A percentile compares a stretch with the other conserved stretches of the same genome.
Evolutionary conservation across 2,329 filamentous ascomycete genomes (phyloP).

Genomic region (Hypoxylon sp.): DNA sequence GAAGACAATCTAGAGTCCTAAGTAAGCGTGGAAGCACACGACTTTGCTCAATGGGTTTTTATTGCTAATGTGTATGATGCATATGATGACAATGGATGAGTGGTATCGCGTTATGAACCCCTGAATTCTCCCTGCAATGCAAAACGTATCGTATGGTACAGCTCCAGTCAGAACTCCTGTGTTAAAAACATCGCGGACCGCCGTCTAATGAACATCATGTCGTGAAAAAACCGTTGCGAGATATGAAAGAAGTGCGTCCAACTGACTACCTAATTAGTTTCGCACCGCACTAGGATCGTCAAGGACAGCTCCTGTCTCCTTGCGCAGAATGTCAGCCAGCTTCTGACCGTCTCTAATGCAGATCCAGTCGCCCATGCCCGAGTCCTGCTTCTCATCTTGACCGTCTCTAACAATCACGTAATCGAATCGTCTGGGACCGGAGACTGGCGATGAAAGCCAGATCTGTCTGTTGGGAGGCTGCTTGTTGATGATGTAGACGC

Average conservation of each 20-base stretch:
- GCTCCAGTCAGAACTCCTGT: not conserved
- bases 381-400: constrained; percentile 84
- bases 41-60: not conserved
- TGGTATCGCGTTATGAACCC: constrained; percentile 21
- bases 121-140: constrained; percentile 15
- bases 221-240: constrained; percentile 1
- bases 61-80: constrained; percentile 7
- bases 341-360: constrained; percentile 87
- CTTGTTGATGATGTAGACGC: constrained; percentile 97
- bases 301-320: constrained; percentile 79
- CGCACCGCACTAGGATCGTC: constrained; percentile 19
- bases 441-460: constrained; percentile 93
- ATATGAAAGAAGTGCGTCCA: not conserved
- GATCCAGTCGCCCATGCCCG: constrained; percentile 82
- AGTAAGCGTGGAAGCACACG: not conserved
- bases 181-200: constrained; percentile 6
- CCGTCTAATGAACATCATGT: constrained; percentile 5
- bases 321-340: constrained; percentile 78
- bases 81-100: constrained; percentile 14
- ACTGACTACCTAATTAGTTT: not conserved
- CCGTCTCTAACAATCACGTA: constrained; percentile 83
- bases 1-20: not conserved
- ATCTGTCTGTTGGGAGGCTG: constrained; percentile 98
- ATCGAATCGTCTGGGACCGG: constrained; percentile 94
- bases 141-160: constrained; percentile 28